These are phyloP conservation scores for Penicillium coffeae DNA, from an alignment of 495 filamentous ascomycete genomes.

Conservation along the genomic window DNA sequence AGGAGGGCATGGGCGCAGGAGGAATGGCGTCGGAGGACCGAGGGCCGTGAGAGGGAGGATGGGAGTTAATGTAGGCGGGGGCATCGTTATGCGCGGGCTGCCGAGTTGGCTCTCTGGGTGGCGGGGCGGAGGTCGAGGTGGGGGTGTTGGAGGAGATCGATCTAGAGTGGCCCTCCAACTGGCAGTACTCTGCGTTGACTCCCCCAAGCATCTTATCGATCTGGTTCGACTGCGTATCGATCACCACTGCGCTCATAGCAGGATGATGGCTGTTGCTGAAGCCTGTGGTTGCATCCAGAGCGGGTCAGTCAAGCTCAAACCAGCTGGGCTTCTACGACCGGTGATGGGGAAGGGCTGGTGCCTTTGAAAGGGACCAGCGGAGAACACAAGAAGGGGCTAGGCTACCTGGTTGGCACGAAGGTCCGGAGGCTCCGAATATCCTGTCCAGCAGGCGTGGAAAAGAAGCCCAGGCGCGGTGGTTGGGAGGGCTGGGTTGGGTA, in stretches of 20 bases:
- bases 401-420: neutral
- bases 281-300: conserved; percentile 1
- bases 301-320: conserved; percentile 11
- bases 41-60: conserved; percentile 24
- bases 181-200: conserved; percentile 40
- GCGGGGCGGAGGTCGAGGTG: conserved; percentile 40
- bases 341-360: neutral
- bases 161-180: conserved; percentile 29
- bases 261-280: conserved; percentile 3
- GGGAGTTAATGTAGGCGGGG: conserved; percentile 39
- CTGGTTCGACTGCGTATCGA: conserved; percentile 45
- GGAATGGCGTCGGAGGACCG: conserved; percentile 25
- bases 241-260: conserved; percentile 46
- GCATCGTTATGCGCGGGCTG: conserved; percentile 35
- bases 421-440: neutral
- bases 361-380: neutral
- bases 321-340: neutral
- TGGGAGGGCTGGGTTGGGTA: neutral
- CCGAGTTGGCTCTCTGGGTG: conserved; percentile 36
- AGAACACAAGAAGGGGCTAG: neutral
- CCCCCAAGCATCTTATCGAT: conserved; percentile 51
- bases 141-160: conserved; percentile 38
- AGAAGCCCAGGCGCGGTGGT: neutral
- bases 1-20: conserved; percentile 32
- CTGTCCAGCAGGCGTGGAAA: neutral